Base-by-base conservation (phyloP, 192 early-diverging fungal genomes). In the Linnemannia hyalina region DNA sequence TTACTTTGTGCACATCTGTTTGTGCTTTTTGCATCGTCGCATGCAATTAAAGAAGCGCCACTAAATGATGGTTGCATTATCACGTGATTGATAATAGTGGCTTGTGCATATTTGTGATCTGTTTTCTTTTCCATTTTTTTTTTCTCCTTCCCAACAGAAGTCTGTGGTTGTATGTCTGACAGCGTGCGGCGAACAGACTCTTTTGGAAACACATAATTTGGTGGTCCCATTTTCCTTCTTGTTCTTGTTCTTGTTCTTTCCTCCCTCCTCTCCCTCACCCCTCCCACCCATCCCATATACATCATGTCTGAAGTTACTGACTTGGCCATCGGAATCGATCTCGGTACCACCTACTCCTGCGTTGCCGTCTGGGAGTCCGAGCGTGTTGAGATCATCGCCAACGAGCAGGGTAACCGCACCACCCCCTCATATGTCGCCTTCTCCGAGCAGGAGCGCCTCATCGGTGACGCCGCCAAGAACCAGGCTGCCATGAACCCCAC, bases 381-480 rank as follows among this genome's bases (percentile, higher is more conserved):
- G 77, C 84, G 84, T 44, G 84, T 86, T 54, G 94, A 95, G 89
- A 93, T 94, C 71, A 95, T 96, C 89, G 93, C 95, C 87, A 97
- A 96, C 92, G 95, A 96, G 90, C 95, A 96, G 90, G 96, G 95
- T 93, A 95, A 95, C 92, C 95, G 95, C 78, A 96, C 95, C 76
- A 96, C 95, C 68, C 95, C 95, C 79, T 97, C 96, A 76, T 96
- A 96, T 70, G 95, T 97, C 63, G 95, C 95, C 73, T 96, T 96
- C 91, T 89, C 93, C 68, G 95, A 94, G 78, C 89, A 70, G 78
- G 95, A 96, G 90, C 95, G 95, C 87, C 92, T 96, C 79, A 92
- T 97, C 70, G 96, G 96, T 89, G 95, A 97, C 84, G 95, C 96
- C 60, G 96, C 96, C 89, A 97, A 97, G 94, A 97, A 97, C 91